Evolutionary conservation across 805 yeast genomes (phyloP).

Genomic region (Teunomyces cretensis): DNA sequence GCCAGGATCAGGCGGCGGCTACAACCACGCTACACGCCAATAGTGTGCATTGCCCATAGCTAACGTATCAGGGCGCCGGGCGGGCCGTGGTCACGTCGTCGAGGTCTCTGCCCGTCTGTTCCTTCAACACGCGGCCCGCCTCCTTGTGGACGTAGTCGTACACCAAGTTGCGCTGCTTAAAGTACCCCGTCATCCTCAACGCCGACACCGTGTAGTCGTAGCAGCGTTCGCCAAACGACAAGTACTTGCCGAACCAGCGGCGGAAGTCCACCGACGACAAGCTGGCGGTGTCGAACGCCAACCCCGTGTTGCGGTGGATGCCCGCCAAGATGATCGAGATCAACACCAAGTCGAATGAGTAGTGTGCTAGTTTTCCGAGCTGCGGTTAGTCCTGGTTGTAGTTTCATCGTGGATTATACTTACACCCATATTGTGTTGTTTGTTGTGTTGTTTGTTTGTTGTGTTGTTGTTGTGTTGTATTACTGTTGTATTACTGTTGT

Average conservation of each 20-base stretch:
- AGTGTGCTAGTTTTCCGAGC: slow-evolving; percentile 69
- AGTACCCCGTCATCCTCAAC: slow-evolving; percentile 50
- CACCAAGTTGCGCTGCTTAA: slow-evolving; percentile 44
- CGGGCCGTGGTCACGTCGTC: slow-evolving; percentile 16
- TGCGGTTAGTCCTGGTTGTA: slow-evolving; percentile 17
- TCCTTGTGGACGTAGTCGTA: slow-evolving; percentile 35
- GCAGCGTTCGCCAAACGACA: slow-evolving; percentile 60
- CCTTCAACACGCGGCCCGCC: slow-evolving; percentile 27
- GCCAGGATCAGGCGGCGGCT: no score
- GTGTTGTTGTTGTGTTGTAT: no score
- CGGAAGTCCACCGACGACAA: slow-evolving; percentile 49
- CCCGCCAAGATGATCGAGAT: slow-evolving; percentile 85
- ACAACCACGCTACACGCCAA: not conserved
- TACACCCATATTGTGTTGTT: slow-evolving; percentile 8
- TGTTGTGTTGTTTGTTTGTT: not conserved
- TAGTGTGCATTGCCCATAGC: not conserved
- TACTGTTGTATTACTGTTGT: no score
- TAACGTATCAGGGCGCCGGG: no score
- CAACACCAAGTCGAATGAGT: slow-evolving; percentile 73
- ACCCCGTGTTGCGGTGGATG: slow-evolving; percentile 78
- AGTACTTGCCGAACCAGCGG: slow-evolving; percentile 50
- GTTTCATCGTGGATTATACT: no score
- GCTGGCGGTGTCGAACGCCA: slow-evolving; percentile 50
- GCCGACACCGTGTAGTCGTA: slow-evolving; percentile 49
- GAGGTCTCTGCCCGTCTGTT: slow-evolving; percentile 30